These are phyloP conservation scores for Ogataea pignaliae DNA, from an alignment of 805 yeast genomes.

Conservation along the genomic window DNA sequence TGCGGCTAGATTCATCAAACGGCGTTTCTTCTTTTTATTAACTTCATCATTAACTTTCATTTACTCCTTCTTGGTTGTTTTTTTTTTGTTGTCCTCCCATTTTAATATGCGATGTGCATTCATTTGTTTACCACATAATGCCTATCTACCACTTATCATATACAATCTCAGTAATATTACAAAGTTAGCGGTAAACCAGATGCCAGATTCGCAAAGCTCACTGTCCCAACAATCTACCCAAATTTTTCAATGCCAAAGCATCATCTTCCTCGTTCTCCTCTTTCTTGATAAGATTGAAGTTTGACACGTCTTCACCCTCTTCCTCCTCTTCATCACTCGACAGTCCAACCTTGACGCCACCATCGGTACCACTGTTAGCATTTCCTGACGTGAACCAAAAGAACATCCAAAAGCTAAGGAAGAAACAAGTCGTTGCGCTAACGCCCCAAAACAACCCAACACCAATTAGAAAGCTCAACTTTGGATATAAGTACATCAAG, in stretches of 20 bases:
- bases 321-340: background rate
- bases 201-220: too few species aligned
- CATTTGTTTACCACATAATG: too few species aligned
- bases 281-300: slow-evolving; percentile 5
- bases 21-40: too few species aligned
- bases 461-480: slow-evolving; percentile 33
- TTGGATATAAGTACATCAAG: slow-evolving; percentile 34
- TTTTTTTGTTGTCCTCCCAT: too few species aligned
- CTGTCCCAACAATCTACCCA: slow-evolving; percentile 2
- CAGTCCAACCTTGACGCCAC: background rate
- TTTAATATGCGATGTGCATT: too few species aligned
- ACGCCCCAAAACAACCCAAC: slow-evolving; percentile 34
- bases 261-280: slow-evolving; percentile 9
- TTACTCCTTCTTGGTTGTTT: too few species aligned
- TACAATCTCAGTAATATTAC: too few species aligned
- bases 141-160: too few species aligned
- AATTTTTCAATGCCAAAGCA: background rate
- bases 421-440: slow-evolving; percentile 29
- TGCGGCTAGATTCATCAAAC: too few species aligned
- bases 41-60: too few species aligned
- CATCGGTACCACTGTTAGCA: background rate
- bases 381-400: slow-evolving; percentile 15
- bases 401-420: slow-evolving; percentile 23
- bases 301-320: background rate
- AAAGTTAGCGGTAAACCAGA: too few species aligned